Base-by-base conservation (phyloP, 2,329 filamentous ascomycete species). In the Aspergillus japonicus region DNA sequence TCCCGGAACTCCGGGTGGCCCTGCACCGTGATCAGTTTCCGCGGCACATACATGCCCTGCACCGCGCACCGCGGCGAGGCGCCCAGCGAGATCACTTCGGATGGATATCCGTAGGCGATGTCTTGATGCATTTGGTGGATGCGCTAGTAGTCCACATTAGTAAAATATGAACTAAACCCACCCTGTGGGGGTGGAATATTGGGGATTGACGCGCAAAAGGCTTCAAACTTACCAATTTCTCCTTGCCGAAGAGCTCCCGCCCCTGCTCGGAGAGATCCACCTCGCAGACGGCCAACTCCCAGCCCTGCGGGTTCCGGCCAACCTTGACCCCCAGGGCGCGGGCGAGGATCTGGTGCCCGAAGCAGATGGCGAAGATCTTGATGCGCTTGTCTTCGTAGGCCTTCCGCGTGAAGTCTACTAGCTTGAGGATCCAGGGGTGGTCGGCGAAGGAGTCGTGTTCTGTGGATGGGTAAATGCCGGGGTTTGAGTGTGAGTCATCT, bases 121-220 rank as follows among this genome's bases (percentile, higher is more conserved):
- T 97, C 91, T 64, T 87, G 85, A 75, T 96, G 92, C 90, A 96
- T 94, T 75, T 96, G 91, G 73, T 93, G 89, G 62, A 96, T 69
- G 53, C 69, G 69, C 73, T 77, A 26, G 26, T 6, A 26, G 26
- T 7, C 26, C 26, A 26, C 1, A 7, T 26, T 52, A 54, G 29
- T 4, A 49, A 35, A 21, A 21, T 21, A 21, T 21, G 21, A 21
- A 21, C 21, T 21, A 21, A 21, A 21, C 1, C 21, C 21, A 21
- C 21, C 21, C 21, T 21, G 1, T 1, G 21, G 21, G 21, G 21
- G 21, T 21, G 21, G 21, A 21, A 21, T 21, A 21, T 42, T 23
- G 8, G 26, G 26, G 11, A 24, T 21, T 21, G 21, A 21, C 21
- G 21, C 21, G 21, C 1, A 23, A 23, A 26, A 6, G 48, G 11